Evolutionary conservation across 1,139 yeast genomes (phyloP).

Genomic region (Saccharomyces hybrid): DNA sequence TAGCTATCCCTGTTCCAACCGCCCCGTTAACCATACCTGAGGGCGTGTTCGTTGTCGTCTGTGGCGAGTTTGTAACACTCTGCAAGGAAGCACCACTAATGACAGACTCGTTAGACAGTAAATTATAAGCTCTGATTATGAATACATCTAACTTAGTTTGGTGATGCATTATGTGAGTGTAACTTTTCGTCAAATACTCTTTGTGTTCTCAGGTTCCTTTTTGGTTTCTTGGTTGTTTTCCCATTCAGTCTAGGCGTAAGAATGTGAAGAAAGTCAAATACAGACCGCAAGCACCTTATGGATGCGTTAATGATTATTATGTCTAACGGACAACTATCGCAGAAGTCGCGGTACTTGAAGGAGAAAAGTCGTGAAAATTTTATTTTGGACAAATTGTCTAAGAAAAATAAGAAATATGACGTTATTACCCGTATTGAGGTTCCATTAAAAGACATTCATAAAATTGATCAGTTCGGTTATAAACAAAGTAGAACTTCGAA

Average conservation of each 20-base stretch:
- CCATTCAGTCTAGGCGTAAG: not conserved
- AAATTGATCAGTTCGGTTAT: not conserved
- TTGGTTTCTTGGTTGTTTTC: not conserved
- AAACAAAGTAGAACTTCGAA: not conserved
- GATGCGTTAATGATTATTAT: not conserved
- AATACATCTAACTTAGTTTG: constrained; percentile 29
- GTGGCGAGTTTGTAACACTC: constrained; percentile 21
- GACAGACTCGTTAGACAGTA: constrained; percentile 23
- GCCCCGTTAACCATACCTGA: constrained; percentile 8
- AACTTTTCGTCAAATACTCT: not conserved
- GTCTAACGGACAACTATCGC: not conserved
- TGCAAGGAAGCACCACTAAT: constrained; percentile 18
- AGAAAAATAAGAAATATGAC: not conserved
- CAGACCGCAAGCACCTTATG: not conserved
- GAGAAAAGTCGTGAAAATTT: not conserved
- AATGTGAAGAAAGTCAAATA: not conserved
- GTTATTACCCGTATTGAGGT: not conserved
- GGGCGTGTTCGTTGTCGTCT: constrained; percentile 19
- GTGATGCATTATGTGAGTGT: constrained; percentile 20
- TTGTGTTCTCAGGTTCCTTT: not conserved
- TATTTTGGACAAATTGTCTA: not conserved
- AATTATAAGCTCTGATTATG: constrained; percentile 25
- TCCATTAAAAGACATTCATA: not conserved
- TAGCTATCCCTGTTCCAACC: not conserved
- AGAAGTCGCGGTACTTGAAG: not conserved